Base-by-base conservation (phyloP, 345 rosid species). In the Gynandropsis gynandra region DNA sequence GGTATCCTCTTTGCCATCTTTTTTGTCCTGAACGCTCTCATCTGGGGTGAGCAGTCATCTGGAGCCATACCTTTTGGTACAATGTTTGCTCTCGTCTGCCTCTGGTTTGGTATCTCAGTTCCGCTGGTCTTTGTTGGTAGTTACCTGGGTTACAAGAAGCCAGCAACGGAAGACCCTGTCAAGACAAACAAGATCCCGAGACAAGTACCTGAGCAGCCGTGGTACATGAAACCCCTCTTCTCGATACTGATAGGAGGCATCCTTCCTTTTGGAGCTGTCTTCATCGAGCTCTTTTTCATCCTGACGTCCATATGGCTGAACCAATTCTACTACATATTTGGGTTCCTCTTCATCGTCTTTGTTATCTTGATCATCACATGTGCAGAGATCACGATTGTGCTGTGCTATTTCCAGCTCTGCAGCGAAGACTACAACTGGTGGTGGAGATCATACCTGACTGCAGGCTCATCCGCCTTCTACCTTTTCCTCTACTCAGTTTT, bases 301-400 rank as follows among this genome's bases (percentile, higher is more conserved):
- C 69, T 89, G 73, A 86, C 97, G 4, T 89, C 97, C 8, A 86
- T 89, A 61, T 89, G 97, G 97, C 77, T 89, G 74, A 89, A 89
- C 74, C 97, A 89, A 73, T 89, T 86, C 86, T 89, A 89, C 73
- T 89, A 86, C 86, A 89, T 89, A 79, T 89, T 89, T 8, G 97
- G 96, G 38, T 89, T 89, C 86, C 96, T 89, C 57, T 89, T 89
- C 77, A 86, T 89, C 33, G 97, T 89, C 61, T 86, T 89, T 43
- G 52, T 86, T 52, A 90, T 90, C 58, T 71, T 90, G 33, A 49
- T 90, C 39, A 78, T 90, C 66, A 90, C 98, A 29, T 90, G 98
- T 10, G 98, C 96, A 0, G 96, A 90, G 80, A 90, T 90, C 58
- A 79, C 98, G 0, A 71, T 90, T 4, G 96, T 90, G 40, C 87